Base-by-base conservation (phyloP, 1,284 basidiomycete genomes). In the Caloboletus firmus region DNA sequence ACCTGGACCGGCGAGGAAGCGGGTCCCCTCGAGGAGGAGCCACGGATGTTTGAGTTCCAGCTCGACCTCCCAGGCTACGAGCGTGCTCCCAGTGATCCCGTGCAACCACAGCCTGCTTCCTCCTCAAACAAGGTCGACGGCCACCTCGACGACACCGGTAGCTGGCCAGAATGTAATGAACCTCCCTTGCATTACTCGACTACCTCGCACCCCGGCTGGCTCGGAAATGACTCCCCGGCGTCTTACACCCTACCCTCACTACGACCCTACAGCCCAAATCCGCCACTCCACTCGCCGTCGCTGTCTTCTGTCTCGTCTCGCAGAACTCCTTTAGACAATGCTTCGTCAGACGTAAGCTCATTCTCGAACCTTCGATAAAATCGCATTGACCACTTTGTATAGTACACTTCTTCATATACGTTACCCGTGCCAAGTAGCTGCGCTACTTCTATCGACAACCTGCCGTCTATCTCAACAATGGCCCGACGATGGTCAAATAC, bases 31-130 rank as follows among this genome's bases (percentile, higher is more conserved):
- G 79, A 82, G 4, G 74, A 82, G 56, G 80, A 83, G 51, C 85
- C 85, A 8, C 63, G 77, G 31, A 71, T 82, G 43, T 78, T 86
- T 56, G 83, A 87, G 61, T 87, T 84, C 62, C 84, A 85, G 66
- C 72, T 87, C 42, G 73, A 80, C 54, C 4, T 72, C 30, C 65
- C 59, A 2, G 65, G 62, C 12, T 69, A 59, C 52, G 65, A 70
- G 10, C 62, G 41, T 11, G 56, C 62, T 15, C n/a, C 47, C 1
- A 54, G 35, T 12, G 63, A 66, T 47, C 58, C 58, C 12, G 15
- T 51, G 2, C 65, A 55, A 22, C 61, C 60, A 20, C 66, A 56
- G 46, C 50, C 46, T 13, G 2, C 57, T 45, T 32, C 47, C 1
- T 47, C 56, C 1, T 45, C 55, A 3, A 37, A 43, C 52, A 60